Conservation (phyloP, 169 alveolate genomes). For the Theileria annulata region DNA sequence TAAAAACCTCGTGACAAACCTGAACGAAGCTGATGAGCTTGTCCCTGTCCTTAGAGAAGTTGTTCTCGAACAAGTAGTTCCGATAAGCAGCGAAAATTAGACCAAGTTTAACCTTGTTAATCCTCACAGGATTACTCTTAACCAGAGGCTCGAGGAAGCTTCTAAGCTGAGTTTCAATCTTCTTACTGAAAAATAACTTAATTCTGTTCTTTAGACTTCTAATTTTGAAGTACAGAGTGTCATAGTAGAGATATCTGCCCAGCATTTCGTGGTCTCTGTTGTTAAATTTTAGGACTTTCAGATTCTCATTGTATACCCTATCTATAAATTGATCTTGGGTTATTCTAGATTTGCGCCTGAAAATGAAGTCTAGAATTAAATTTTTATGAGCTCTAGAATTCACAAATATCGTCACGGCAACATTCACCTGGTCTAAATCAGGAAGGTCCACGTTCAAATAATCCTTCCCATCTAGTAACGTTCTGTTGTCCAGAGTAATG, state of each 20-base stretch:
- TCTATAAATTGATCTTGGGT: background rate
- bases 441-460: conserved; percentile 34
- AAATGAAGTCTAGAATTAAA: conserved; percentile 5
- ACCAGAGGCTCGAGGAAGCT: background rate
- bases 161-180: background rate
- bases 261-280: conserved; percentile 10
- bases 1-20: background rate
- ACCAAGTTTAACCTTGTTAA: background rate
- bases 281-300: background rate
- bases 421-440: conserved; percentile 37
- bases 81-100: background rate
- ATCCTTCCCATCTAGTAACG: background rate
- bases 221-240: background rate
- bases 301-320: background rate
- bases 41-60: background rate
- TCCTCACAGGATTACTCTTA: background rate
- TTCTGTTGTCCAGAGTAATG: conserved; percentile 20
- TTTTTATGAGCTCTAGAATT: conserved; percentile 8
- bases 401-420: conserved; percentile 19
- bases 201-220: background rate
- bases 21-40: background rate
- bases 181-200: background rate
- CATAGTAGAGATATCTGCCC: conserved; percentile 1
- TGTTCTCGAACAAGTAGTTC: conserved; percentile 1
- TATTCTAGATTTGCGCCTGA: background rate